A percentile compares a stretch with the other conserved stretches of the same genome.
Evolutionary conservation across 495 filamentous ascomycete genomes (phyloP).

Genomic region (Staphylotrichum longicolle): DNA sequence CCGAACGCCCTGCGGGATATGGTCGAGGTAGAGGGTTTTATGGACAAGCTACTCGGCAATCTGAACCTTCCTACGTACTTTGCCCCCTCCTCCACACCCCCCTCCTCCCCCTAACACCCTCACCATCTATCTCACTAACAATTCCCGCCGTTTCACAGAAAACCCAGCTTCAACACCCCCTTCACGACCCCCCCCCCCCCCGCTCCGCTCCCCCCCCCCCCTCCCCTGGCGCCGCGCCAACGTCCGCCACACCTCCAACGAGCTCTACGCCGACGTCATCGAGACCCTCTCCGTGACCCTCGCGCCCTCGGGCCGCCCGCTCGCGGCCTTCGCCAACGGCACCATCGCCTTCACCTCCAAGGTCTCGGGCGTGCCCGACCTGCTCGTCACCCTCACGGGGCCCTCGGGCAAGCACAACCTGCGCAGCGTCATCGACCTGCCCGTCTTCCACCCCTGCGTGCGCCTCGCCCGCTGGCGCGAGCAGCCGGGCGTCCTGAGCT

Average conservation of each 20-base stretch:
- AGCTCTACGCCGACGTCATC: conserved; percentile 94
- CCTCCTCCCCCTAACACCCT: not conserved
- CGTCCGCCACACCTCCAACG: conserved; percentile 93
- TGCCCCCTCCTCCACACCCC: conserved; percentile 26
- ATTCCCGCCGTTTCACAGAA: conserved; percentile 7
- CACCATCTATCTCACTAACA: not conserved
- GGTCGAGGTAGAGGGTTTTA: conserved; percentile 83
- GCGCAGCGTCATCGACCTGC: conserved; percentile 72
- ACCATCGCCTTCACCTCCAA: conserved; percentile 95
- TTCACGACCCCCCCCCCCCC: conserved; percentile 29
- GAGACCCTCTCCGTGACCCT: conserved; percentile 85
- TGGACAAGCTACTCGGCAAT: conserved; percentile 87
- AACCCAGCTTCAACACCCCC: conserved; percentile 19
- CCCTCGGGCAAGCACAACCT: conserved; percentile 75
- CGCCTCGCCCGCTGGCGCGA: conserved; percentile 82
- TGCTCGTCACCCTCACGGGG: conserved; percentile 73
- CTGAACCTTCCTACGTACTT: conserved; percentile 72
- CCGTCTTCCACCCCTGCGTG: conserved; percentile 96
- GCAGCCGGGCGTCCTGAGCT: conserved; percentile 83
- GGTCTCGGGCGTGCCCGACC: conserved; percentile 89
- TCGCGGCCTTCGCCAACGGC: conserved; percentile 84
- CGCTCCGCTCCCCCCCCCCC: conserved; percentile 41
- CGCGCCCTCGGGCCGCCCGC: conserved; percentile 81
- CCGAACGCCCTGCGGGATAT: conserved; percentile 89
- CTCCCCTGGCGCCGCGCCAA: conserved; percentile 86